phyloP scores from a whole-genome alignment of 2,329 filamentous ascomycete genomes.

The Whalleya microplaca region DNA sequence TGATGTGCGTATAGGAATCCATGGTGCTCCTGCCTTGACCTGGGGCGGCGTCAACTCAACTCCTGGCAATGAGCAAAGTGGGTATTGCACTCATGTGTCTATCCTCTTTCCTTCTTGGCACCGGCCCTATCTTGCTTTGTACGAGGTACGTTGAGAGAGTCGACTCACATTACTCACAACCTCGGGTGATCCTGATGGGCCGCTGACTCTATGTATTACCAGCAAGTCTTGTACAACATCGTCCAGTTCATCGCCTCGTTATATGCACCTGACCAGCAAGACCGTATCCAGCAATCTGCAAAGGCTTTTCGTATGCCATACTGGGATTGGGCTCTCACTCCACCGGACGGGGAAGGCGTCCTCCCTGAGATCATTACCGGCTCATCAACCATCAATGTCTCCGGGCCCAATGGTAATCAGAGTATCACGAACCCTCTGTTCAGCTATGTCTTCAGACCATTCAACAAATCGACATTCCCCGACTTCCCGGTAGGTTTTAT shows the following conservation, averaged over 20 bases:
- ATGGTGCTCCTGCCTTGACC: conserved; percentile 69
- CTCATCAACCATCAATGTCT: conserved; percentile 48
- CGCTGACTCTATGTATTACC: conserved; percentile 36
- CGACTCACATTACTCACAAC: neutral
- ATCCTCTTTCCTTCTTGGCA: conserved; percentile 83
- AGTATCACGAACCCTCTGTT: conserved; percentile 65
- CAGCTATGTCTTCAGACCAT: conserved; percentile 62
- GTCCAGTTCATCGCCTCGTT: conserved; percentile 39
- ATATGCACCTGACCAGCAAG: conserved; percentile 47
- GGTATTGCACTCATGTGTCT: conserved; percentile 79
- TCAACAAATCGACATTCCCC: conserved; percentile 61
- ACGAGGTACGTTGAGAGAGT: conserved; percentile 49
- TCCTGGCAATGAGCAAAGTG: conserved; percentile 57
- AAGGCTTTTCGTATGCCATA: conserved; percentile 59
- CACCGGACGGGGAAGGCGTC: conserved; percentile 52
- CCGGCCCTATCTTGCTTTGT: conserved; percentile 72
- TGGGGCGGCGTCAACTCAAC: conserved; percentile 57
- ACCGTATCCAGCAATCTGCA: conserved; percentile 56
- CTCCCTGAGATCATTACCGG: conserved; percentile 53
- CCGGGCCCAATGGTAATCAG: conserved; percentile 59
- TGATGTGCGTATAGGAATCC: conserved; percentile 62
- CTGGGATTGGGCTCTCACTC: conserved; percentile 60
- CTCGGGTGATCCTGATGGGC: neutral
- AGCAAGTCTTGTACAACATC: conserved; percentile 44
- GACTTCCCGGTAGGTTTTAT: conserved; percentile 58